Base-by-base conservation (phyloP, 208 protist genomes). In the Trypanosoma scelopori region DNA sequence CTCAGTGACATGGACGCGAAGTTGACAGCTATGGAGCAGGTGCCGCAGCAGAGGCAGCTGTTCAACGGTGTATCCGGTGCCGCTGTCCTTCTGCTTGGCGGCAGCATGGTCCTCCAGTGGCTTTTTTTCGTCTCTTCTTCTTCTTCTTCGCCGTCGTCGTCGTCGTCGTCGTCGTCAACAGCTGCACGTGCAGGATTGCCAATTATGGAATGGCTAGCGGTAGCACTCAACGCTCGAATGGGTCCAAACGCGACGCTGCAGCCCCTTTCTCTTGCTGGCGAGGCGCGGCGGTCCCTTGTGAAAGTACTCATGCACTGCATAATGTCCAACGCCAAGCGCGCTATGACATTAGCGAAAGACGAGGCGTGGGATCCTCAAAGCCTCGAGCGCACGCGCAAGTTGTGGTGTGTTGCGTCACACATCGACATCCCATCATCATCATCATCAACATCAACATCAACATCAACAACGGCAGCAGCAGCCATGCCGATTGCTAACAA, bases 251-350 rank as follows among this genome's bases (percentile, higher is more conserved):
- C 53, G 12, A 66, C 56, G 46, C 32, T 76, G 15, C 70, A 72
- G 47, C 73, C 79, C 7, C 5, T 49, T 12, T 62, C 77, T 15
- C 52, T 79, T n/a, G 59, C 50, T 13, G 37, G 68, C 27, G 63
- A 82, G 11, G 60, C 79, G 16, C 58, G 69, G 9, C 84, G 79
- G 56, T 28, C 65, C 3, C 16, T 93, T 2, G 76, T 76, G 5
- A 90, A 90, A 58, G 73, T 79, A 15, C 46, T 87, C 6, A 76
- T 93, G 23, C 81, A 89, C 72, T 62, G 60, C 56, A 65, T 90
- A 5, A 56, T 93, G 46, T 71, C 82, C 71, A 82, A 78, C 55
- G 78, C 79, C 15, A 76, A 62, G 42, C 28, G 25, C 13, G 39
- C 49, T 22, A 52, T 42, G 55, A 55, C n/a, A 22, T 1, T 51